Conservation (phyloP, 345 rosid genomes). For the Brassica cretica region DNA sequence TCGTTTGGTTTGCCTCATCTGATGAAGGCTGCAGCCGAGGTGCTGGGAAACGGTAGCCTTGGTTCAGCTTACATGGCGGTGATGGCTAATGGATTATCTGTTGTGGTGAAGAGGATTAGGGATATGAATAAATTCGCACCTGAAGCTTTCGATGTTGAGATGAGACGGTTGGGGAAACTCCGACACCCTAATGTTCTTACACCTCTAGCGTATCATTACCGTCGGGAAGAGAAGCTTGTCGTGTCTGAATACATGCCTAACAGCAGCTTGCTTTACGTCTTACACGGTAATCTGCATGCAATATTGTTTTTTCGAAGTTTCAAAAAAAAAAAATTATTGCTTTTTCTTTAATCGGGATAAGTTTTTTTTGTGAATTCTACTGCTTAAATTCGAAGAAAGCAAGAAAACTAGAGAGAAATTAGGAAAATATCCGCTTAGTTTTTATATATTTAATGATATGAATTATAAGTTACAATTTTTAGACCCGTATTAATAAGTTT, state of each 20-base stretch:
- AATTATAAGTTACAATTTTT: too few species aligned
- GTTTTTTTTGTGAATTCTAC: too few species aligned
- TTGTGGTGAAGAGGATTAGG: conserved; percentile 84
- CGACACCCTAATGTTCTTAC: conserved; percentile 67
- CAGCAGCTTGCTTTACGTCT: conserved; percentile 71
- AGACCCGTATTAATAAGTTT: too few species aligned
- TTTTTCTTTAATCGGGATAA: neutral
- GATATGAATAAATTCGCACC: conserved; percentile 65
- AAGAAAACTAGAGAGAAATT: too few species aligned
- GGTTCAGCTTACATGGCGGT: conserved; percentile 91
- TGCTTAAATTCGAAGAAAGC: too few species aligned
- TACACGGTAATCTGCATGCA: conserved; percentile 63
- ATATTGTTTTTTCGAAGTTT: neutral
- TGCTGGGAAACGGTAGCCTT: conserved; percentile 80
- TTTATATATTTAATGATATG: too few species aligned
- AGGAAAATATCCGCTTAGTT: too few species aligned
- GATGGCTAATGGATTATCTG: conserved; percentile 64
- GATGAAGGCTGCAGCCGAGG: conserved; percentile 93
- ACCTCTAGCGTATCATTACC: conserved; percentile 79
- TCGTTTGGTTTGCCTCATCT: conserved; percentile 67
- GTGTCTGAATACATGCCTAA: conserved; percentile 77
- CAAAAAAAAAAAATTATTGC: too few species aligned
- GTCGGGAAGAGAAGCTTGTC: conserved; percentile 83
- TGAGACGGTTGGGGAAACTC: conserved; percentile 64
- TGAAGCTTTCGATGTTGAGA: conserved; percentile 67